Evolutionary conservation across 768 basidiomycete species (phyloP), one percentile per base, ranked within the genome.

Genomic region (Gymnopilus dilepis): DNA sequence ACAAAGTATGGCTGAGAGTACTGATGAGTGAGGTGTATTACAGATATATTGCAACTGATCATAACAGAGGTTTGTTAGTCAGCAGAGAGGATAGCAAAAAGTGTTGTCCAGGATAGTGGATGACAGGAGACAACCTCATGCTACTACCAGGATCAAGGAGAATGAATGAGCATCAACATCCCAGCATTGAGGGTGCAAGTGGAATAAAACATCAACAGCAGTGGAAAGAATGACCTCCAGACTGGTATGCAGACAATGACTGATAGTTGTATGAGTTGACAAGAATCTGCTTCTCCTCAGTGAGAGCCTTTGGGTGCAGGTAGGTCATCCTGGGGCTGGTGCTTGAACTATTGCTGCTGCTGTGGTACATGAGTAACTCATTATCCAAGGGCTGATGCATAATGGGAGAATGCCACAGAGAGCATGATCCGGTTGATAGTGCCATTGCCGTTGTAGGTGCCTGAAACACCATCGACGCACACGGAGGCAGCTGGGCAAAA

Each of bases 331-430:
- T 61, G 30, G 47, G 34, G 60, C 50, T 43, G 30, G 33, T 66
- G 54, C 47, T 40, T 17, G 61, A 53, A 21, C 34, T 47, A 54
- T 55, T 60, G 6, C 57, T 33, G 19, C 45, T 50, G 31, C 42
- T 48, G 62, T 92, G 90, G 63, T 87, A 80, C 40, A 86, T 71
- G 19, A 82, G 79, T 1, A 84, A 84, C 3, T 87, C 86, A 57
- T 81, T 58, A 48, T 72, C 69, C 15, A 69, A 57, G 26, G 65
- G 70, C 64, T 85, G 84, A 3, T 84, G 77, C 65, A 89, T 80
- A 82, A 89, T 88, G 9, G 90, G 88, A 2, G 91, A 89, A 73
- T 93, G 91, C 90, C 90, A 92, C 86, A 77, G 28, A 87, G 74
- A 4, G 83, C 79, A n/a, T 80, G 82, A 38, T 83, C 81, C 65